phyloP scores from a whole-genome alignment of 2,329 filamentous ascomycete genomes.

The Curvularia lunata region DNA sequence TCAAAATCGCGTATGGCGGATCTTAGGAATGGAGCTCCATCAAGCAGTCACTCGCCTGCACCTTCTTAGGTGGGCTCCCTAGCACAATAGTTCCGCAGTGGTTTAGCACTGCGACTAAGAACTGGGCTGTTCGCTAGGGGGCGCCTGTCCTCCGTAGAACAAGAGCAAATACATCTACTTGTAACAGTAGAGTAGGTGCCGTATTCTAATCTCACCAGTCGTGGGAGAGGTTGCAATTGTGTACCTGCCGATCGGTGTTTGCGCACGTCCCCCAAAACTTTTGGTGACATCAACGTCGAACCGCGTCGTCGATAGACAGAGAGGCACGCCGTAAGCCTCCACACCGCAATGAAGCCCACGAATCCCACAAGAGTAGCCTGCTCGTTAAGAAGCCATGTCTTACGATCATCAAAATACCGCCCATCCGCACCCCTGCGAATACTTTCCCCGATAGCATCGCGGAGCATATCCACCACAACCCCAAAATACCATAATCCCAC shows the following conservation, averaged over 20 bases:
- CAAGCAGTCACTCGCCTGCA: no score
- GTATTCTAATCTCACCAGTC: no score
- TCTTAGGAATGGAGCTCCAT: no score
- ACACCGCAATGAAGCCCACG: conserved; percentile 21
- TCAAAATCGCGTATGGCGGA: no score
- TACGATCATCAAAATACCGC: not conserved
- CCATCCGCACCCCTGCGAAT: not conserved
- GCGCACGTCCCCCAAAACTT: conserved; percentile 15
- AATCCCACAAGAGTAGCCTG: conserved; percentile 13
- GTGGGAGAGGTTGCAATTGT: no score
- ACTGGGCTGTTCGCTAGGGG: no score
- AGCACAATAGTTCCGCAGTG: no score
- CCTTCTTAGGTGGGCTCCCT: no score
- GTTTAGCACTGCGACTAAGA: no score
- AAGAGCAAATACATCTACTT: no score
- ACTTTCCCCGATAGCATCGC: conserved; percentile 13
- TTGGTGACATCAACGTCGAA: conserved; percentile 21
- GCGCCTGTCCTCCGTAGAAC: no score
- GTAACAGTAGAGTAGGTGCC: no score
- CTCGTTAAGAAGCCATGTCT: conserved; percentile 13
- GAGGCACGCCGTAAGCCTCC: not conserved
- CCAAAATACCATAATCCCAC: conserved; percentile 24
- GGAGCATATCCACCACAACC: conserved; percentile 25
- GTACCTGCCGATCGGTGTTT: conserved; percentile 3
- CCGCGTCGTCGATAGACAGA: not conserved